Conservation (phyloP, 805 yeast species). For the Teunomyces panamensis region DNA sequence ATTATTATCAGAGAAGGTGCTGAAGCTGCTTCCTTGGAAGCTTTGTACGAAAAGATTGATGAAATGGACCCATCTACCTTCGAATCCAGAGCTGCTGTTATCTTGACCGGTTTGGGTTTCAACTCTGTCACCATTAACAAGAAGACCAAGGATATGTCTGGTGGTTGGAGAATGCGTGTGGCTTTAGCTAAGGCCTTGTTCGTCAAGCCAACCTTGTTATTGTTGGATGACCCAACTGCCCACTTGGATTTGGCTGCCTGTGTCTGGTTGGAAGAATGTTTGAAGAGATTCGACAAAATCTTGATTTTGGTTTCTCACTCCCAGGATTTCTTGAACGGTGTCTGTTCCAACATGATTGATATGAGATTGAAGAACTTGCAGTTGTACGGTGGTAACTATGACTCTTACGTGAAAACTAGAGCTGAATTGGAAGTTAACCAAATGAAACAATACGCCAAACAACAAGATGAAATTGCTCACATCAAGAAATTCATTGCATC, state of each 20-base stretch:
- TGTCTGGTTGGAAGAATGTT: slow-evolving; percentile 99
- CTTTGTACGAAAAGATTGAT: slow-evolving; percentile 91
- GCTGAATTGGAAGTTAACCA: slow-evolving; percentile 92
- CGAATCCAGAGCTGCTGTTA: slow-evolving; percentile 94
- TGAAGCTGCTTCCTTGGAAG: slow-evolving; percentile 81
- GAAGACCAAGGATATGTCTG: slow-evolving; percentile 98
- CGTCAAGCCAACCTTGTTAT: slow-evolving; percentile 92
- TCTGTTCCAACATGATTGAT: slow-evolving; percentile 96
- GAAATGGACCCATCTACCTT: slow-evolving; percentile 94
- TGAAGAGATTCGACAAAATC: slow-evolving; percentile 90
- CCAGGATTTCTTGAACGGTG: slow-evolving; percentile 99
- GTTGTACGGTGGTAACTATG: slow-evolving; percentile 97
- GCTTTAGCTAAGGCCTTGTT: slow-evolving; percentile 96
- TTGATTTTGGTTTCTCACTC: slow-evolving; percentile 95
- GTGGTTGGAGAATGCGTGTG: slow-evolving; percentile 99
- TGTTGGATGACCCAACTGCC: slow-evolving; percentile 98
- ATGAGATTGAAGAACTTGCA: slow-evolving; percentile 80
- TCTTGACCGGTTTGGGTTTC: slow-evolving; percentile 96
- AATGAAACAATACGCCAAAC: slow-evolving; percentile 95
- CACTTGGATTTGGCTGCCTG: slow-evolving; percentile 99
- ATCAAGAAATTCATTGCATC: slow-evolving; percentile 98
- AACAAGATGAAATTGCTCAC: slow-evolving; percentile 98
- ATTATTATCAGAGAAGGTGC: slow-evolving; percentile 90
- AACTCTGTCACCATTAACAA: slow-evolving; percentile 80
- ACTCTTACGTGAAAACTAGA: slow-evolving; percentile 93